A percentile compares a stretch with the other conserved stretches of the same genome.
These are phyloP conservation scores for Orbilia blumenaviensis DNA, from an alignment of 2,329 filamentous ascomycete genomes.

Conservation along the genomic window DNA sequence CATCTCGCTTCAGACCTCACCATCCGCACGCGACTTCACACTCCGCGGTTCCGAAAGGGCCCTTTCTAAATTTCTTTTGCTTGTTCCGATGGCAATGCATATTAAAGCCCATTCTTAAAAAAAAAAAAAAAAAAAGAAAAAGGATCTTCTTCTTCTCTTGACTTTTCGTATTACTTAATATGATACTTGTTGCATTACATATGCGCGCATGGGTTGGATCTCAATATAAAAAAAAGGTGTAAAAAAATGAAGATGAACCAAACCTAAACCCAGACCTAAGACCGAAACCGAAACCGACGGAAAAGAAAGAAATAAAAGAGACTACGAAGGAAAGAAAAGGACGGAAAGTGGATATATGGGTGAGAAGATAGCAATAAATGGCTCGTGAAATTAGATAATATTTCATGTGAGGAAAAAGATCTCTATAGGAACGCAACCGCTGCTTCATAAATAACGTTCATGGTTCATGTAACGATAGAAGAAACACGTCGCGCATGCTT, in stretches of 20 bases:
- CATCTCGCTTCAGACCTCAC: neutral
- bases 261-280: neutral
- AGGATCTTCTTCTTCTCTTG: too few species aligned
- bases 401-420: slow-evolving; percentile 8
- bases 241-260: neutral
- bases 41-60: neutral
- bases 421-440: neutral
- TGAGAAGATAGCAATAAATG: neutral
- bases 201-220: neutral
- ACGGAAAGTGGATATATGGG: neutral
- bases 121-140: too few species aligned
- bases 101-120: too few species aligned
- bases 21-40: neutral
- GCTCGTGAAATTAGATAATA: neutral
- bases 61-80: too few species aligned
- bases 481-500: slow-evolving; percentile 9
- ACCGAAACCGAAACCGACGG: neutral
- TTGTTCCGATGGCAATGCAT: too few species aligned
- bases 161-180: neutral
- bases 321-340: neutral
- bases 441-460: slow-evolving; percentile 19
- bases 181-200: neutral
- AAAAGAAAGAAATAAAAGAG: neutral
- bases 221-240: neutral
- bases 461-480: slow-evolving; percentile 12